These are phyloP conservation scores for Starmerella tilneyi DNA, from an alignment of 805 yeast species.

Conservation along the genomic window DNA sequence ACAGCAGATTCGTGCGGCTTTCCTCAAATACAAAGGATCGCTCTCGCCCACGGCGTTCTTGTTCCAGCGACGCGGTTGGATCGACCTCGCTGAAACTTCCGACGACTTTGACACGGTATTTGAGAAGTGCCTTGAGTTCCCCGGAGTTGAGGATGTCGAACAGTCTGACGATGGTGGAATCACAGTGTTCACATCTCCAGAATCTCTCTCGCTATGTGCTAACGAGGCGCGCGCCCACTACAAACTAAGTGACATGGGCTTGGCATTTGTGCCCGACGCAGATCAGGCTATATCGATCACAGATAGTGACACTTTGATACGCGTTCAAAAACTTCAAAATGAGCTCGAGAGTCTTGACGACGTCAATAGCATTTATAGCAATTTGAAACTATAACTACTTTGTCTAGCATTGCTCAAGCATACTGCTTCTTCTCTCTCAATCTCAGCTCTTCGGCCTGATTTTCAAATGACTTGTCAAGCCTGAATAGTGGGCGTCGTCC, in stretches of 20 bases:
- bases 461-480: no score
- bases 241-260: conserved; percentile 58
- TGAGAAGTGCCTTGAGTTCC: conserved; percentile 60
- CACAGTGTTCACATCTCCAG: conserved; percentile 53
- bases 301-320: conserved; percentile 42
- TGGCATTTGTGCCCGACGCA: conserved; percentile 59
- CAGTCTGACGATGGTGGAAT: conserved; percentile 30
- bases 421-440: no score
- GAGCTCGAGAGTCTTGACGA: conserved; percentile 73
- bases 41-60: conserved; percentile 68
- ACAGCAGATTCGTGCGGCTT: conserved; percentile 60
- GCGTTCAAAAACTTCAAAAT: conserved; percentile 47
- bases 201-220: conserved; percentile 53
- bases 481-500: no score
- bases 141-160: conserved; percentile 50
- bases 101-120: conserved; percentile 53
- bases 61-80: conserved; percentile 69
- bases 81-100: conserved; percentile 38
- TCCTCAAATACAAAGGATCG: conserved; percentile 51
- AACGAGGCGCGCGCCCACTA: conserved; percentile 46
- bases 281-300: conserved; percentile 47
- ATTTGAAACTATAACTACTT: conserved; percentile 28
- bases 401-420: no score
- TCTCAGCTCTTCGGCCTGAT: no score
- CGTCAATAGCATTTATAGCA: conserved; percentile 68